Conservation (phyloP, 2,329 filamentous ascomycete genomes). For the Neofusicoccum ribis region DNA sequence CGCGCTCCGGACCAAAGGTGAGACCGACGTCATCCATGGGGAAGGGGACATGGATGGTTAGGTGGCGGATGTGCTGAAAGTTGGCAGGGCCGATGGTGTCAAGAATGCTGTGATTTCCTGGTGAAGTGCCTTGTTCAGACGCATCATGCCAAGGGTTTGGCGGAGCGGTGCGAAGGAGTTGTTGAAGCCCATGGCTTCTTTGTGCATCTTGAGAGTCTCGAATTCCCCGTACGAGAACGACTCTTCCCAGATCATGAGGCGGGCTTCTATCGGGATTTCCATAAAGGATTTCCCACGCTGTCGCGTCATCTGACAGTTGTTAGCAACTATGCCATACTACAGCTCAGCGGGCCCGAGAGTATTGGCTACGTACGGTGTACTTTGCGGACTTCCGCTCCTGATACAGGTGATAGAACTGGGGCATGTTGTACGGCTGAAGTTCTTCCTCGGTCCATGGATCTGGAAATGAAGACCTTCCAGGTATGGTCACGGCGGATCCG, state of each 20-base stretch:
- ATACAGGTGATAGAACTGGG: too few species aligned
- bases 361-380: too few species aligned
- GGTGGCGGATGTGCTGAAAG: neutral
- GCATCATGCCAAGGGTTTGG: neutral
- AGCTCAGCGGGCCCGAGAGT: too few species aligned
- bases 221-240: neutral
- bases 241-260: neutral
- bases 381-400: too few species aligned
- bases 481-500: too few species aligned
- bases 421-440: too few species aligned
- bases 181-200: neutral
- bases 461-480: too few species aligned
- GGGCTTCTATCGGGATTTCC: neutral
- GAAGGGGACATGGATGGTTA: neutral
- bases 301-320: too few species aligned
- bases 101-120: neutral
- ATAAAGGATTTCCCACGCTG: too few species aligned
- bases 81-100: neutral
- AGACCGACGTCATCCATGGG: neutral
- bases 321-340: too few species aligned
- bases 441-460: too few species aligned
- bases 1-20: too few species aligned
- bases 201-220: neutral
- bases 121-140: slow-evolving; percentile 40
- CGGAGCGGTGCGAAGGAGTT: neutral